Base-by-base conservation (phyloP, 371 early-diverging fungal species). In the Apophysomyces ossiformis region DNA sequence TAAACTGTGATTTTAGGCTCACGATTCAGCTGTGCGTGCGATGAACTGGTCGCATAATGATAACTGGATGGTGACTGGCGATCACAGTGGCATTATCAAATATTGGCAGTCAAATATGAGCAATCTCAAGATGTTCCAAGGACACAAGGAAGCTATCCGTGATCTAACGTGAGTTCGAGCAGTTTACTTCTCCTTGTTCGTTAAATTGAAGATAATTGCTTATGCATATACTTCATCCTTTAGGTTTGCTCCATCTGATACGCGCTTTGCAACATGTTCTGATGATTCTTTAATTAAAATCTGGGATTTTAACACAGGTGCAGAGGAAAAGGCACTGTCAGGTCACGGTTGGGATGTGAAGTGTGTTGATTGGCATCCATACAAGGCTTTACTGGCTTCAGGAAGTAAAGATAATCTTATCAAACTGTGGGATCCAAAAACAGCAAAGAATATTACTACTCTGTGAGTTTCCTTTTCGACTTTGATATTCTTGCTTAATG, bases 311-410 rank as follows among this genome's bases (percentile, higher is more conserved):
- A 91, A 91, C 41, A 92, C 92, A 32, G 93, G 94, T 1, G 80
- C 85, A 41, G 97, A 96, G 69, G 99, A 99, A 72, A 73, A 86
- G 16, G 75, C 86, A 15, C 77, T 97, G 58, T 88, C 89, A 8
- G 99, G 99, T 0, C 99, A 99, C 79, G 99, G 98, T 57, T 99
- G 99, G 99, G 99, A 99, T 83, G 99, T 99, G 12, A 94, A 97
- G 73, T 93, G 95, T 68, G 89, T 99, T 1, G 98, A 99, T 73
- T 99, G 99, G 99, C 99, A 99, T 78, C 97, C 98, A 13, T 89
- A 88, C 71, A 92, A 97, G 71, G 93, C 95, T 0, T 78, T 99
- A 50, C 82, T 99, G 1, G 99, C 99, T 7, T 97, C 98, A 21
- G 99, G 99, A 58, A 93, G 96, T 65, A 99, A 99, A 75, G 99